Base-by-base conservation (phyloP, 225 moss, liverwort and hornwort species). In the Polytrichum commune region DNA sequence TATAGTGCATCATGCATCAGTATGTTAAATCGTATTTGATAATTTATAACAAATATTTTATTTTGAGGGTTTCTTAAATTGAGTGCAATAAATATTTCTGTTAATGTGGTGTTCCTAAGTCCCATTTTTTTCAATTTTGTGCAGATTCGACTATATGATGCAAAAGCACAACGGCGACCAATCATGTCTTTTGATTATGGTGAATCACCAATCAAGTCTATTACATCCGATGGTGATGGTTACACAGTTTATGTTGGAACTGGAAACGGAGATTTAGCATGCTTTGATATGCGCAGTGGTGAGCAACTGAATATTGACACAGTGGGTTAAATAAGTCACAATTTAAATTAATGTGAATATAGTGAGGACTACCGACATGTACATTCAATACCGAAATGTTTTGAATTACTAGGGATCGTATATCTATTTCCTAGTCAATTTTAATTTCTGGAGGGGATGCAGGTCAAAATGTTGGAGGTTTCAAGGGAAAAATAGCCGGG, bases 241-340 rank as follows among this genome's bases (percentile, higher is more conserved):
- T 66, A 73, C 64, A 82, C 90, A 1, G 83, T 94, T 25, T 92
- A 82, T 75, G 87, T 89, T 62, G 97, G 97, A 71, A 98, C 92
- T 54, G 97, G 97, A 56, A 85, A 78, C 27, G 97, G 97, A 67
- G 94, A 93, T 69, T 53, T 98, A 64, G 88, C 78, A 56, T 92
- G 88, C 79, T 98, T 94, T 78, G 94, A 98, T 76, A 87, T 98
- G 91, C 89, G 88, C n/a, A 89, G 85, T 76, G 94, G 97, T 94
- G 64, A 82, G 56, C 27, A 18, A 20, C 22, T 3, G 53, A 24
- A 65, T 33, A 46, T 46, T 46, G 38, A 13, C 16, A 16, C 13
- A 46, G 46, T 16, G 46, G 46, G 24, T 28, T 46, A 46, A 10
- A 13, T 46, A 13, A 46, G 46, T 4, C 16, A 16, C 38, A 38